phyloP scores from a whole-genome alignment of 176 grass and related monocot genomes.

The Olyra latifolia region DNA sequence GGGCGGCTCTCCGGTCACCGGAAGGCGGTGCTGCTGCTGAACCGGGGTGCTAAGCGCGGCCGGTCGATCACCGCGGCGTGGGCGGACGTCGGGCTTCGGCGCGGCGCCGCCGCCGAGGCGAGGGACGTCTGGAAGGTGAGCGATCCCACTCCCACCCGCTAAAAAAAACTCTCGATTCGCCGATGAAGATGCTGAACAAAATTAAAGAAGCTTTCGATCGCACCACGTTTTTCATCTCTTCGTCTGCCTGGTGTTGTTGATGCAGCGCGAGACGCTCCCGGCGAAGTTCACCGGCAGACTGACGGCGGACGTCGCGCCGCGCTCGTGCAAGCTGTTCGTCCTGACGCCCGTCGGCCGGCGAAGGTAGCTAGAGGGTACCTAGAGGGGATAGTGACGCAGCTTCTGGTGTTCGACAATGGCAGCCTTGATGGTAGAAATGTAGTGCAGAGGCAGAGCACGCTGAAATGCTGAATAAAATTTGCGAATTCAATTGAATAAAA shows the following conservation, averaged over 20 bases:
- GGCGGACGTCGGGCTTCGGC: slow-evolving; percentile 54
- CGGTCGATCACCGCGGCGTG: slow-evolving; percentile 37
- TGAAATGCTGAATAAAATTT: background rate
- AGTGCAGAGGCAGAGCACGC: no score
- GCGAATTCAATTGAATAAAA: background rate
- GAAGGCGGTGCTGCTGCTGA: slow-evolving; percentile 68
- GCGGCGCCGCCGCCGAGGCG: slow-evolving; percentile 26
- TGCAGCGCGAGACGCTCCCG: slow-evolving; percentile 54
- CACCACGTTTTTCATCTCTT: background rate
- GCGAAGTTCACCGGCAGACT: slow-evolving; percentile 42
- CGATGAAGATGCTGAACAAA: background rate
- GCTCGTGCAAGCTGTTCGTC: slow-evolving; percentile 70
- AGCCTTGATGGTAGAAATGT: no score
- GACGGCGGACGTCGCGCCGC: slow-evolving; percentile 43
- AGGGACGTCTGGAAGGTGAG: slow-evolving; percentile 72
- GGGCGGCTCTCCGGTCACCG: slow-evolving; percentile 42
- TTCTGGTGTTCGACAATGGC: background rate
- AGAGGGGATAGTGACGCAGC: background rate
- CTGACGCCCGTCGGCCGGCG: slow-evolving; percentile 37
- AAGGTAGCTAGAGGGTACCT: background rate
- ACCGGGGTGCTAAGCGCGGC: slow-evolving; percentile 16
- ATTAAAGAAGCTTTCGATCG: background rate
- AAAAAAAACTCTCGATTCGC: background rate
- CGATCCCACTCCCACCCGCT: background rate
- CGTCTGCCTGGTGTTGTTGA: background rate